Conservation (phyloP, 2,329 filamentous ascomycete species). For the Cordyceps javanica region DNA sequence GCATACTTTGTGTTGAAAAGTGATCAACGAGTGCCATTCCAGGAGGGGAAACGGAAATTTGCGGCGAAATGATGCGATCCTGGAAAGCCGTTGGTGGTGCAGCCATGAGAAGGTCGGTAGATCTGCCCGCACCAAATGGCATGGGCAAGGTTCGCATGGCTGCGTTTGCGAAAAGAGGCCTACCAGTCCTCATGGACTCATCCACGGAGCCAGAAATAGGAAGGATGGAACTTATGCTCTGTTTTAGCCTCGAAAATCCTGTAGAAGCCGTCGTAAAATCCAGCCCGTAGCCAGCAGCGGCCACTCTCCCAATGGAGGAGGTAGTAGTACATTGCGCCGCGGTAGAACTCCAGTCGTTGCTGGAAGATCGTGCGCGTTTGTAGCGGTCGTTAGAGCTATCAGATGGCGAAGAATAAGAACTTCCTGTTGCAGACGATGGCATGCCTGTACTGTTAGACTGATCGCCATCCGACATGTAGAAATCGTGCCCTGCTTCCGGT, state of each 20-base stretch:
- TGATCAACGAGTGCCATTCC: background rate
- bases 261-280: background rate
- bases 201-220: constrained; percentile 31
- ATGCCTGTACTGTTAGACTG: constrained; percentile 33
- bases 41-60: background rate
- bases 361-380: constrained; percentile 22
- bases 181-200: constrained; percentile 28
- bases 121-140: constrained; percentile 39
- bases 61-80: constrained; percentile 15
- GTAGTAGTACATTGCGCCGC: background rate
- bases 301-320: background rate
- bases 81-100: constrained; percentile 33
- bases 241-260: background rate
- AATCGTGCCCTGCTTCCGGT: constrained; percentile 15
- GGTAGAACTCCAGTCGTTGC: constrained; percentile 24
- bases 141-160: constrained; percentile 44
- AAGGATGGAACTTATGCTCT: constrained; percentile 12
- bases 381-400: constrained; percentile 28
- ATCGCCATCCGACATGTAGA: constrained; percentile 19
- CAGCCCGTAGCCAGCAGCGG: background rate
- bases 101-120: constrained; percentile 44
- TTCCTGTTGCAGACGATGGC: constrained; percentile 41
- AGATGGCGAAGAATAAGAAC: constrained; percentile 41
- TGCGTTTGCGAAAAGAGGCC: constrained; percentile 32
- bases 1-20: background rate